Conservation (phyloP, 2,329 filamentous ascomycete species). For the Tetracladium maxilliforme region DNA sequence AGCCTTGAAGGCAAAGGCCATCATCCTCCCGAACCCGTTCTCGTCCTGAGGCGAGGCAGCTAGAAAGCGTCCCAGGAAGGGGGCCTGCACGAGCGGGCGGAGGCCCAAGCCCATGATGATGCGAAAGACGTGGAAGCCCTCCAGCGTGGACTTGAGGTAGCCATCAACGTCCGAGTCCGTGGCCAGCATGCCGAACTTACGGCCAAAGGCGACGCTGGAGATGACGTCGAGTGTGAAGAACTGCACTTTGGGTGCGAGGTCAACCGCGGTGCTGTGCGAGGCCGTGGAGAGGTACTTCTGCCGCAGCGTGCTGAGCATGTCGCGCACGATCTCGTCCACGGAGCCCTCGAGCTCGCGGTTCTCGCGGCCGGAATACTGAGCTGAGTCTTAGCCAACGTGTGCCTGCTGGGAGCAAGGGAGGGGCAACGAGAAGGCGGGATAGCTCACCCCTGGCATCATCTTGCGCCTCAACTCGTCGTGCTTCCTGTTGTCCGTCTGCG, state of each 20-base stretch:
- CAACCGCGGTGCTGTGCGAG: conserved; percentile 15
- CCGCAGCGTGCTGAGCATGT: too few relatives aligned
- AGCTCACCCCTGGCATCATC: conserved; percentile 32
- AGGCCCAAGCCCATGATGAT: conserved; percentile 5
- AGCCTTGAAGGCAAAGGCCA: too few relatives aligned
- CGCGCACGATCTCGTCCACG: too few relatives aligned
- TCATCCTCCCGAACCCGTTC: conserved; percentile 22
- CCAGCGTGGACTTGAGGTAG: conserved; percentile 27
- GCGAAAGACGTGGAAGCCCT: conserved; percentile 15
- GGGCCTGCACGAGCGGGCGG: conserved; percentile 18
- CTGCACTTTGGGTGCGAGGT: conserved; percentile 24
- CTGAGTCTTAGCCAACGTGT: too few relatives aligned
- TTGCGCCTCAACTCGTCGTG: conserved; percentile 27
- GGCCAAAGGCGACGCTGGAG: conserved; percentile 26
- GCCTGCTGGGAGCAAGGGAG: too few relatives aligned
- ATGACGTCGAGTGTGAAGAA: conserved; percentile 33
- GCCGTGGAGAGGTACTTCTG: conserved; percentile 21
- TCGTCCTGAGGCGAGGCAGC: conserved; percentile 21
- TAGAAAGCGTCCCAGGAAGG: conserved; percentile 22
- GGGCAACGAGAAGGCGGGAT: too few relatives aligned
- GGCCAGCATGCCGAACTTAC: conserved; percentile 31
- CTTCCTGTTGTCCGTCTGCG: conserved; percentile 27
- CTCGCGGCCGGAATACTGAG: too few relatives aligned
- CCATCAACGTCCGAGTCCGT: conserved; percentile 29
- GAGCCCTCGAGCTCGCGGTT: too few relatives aligned